Conservation (phyloP, 2,329 filamentous ascomycete species). For the Hymenoscyphus occultus region DNA sequence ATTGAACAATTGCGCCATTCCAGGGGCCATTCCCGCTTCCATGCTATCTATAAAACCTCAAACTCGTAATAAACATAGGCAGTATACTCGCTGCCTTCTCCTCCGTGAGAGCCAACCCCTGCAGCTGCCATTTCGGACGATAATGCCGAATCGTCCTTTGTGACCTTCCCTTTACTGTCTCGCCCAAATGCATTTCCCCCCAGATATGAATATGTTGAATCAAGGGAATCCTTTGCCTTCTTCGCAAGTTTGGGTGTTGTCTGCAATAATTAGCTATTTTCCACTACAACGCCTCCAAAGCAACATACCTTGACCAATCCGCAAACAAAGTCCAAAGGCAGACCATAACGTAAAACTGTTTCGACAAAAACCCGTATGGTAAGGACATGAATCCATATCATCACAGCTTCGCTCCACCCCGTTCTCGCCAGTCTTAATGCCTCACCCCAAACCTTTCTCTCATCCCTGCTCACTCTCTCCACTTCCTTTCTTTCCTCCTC, state of each 20-base stretch:
- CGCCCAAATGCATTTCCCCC: slow-evolving; percentile 90
- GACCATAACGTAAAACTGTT: slow-evolving; percentile 91
- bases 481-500: slow-evolving; percentile 89
- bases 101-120: slow-evolving; percentile 57
- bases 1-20: slow-evolving; percentile 25
- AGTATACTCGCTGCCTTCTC: slow-evolving; percentile 81
- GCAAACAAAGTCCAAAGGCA: slow-evolving; percentile 86
- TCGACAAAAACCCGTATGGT: slow-evolving; percentile 93
- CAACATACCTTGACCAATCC: slow-evolving; percentile 74
- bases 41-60: slow-evolving; percentile 55
- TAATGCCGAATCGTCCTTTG: slow-evolving; percentile 80
- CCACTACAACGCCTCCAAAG: neutral
- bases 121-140: slow-evolving; percentile 82
- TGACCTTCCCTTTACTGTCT: slow-evolving; percentile 89
- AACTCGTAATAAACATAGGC: slow-evolving; percentile 98
- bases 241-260: slow-evolving; percentile 78
- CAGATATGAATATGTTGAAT: slow-evolving; percentile 83
- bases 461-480: slow-evolving; percentile 76
- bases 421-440: slow-evolving; percentile 81
- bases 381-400: slow-evolving; percentile 93
- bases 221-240: slow-evolving; percentile 75
- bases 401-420: slow-evolving; percentile 94
- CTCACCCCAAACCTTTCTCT: slow-evolving; percentile 90
- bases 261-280: slow-evolving; percentile 45
- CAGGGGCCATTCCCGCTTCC: slow-evolving; percentile 10